A percentile compares a stretch with the other conserved stretches of the same genome.
phyloP scores from a whole-genome alignment of 495 filamentous ascomycete species.

The Mycothermus thermophilus region DNA sequence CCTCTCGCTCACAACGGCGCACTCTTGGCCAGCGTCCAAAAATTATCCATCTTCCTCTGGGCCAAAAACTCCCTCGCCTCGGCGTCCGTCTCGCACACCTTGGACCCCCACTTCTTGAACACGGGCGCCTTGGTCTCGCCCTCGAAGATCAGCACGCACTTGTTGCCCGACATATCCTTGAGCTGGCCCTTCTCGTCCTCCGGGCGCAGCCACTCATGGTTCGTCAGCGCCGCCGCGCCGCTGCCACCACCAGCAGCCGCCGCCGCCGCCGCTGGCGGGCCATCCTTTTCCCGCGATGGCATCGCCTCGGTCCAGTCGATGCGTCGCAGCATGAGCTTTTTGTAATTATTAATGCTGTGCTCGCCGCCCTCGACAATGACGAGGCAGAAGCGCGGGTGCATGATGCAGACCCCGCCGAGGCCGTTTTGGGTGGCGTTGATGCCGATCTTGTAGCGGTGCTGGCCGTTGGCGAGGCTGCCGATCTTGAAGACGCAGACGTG shows the following conservation, averaged over 20 bases:
- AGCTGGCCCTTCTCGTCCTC: conserved; percentile 67
- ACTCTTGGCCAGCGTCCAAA: conserved; percentile 85
- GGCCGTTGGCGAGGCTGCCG: conserved; percentile 71
- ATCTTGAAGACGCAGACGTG: conserved; percentile 78
- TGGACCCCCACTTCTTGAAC: conserved; percentile 76
- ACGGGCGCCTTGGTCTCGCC: conserved; percentile 62
- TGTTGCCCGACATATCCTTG: conserved; percentile 68
- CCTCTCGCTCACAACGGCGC: conserved; percentile 5
- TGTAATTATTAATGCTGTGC: conserved; percentile 66
- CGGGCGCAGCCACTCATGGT: conserved; percentile 62
- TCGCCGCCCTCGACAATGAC: conserved; percentile 85
- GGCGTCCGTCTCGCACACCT: conserved; percentile 76
- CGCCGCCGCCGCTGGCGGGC: too few relatives aligned
- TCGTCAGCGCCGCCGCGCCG: conserved; percentile 33
- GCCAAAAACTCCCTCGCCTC: conserved; percentile 70
- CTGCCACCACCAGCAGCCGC: conserved; percentile 35
- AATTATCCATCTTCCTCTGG: conserved; percentile 80
- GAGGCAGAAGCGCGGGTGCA: conserved; percentile 74
- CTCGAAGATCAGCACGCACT: conserved; percentile 73
- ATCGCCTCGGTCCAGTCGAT: conserved; percentile 90
- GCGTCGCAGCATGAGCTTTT: conserved; percentile 75
- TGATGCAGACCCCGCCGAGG: conserved; percentile 75
- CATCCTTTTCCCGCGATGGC: conserved; percentile 45
- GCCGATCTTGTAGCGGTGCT: conserved; percentile 83
- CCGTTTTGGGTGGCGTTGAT: conserved; percentile 80